Evolutionary conservation across 768 basidiomycete genomes (phyloP).

Genomic region (Mycena chlorophos): DNA sequence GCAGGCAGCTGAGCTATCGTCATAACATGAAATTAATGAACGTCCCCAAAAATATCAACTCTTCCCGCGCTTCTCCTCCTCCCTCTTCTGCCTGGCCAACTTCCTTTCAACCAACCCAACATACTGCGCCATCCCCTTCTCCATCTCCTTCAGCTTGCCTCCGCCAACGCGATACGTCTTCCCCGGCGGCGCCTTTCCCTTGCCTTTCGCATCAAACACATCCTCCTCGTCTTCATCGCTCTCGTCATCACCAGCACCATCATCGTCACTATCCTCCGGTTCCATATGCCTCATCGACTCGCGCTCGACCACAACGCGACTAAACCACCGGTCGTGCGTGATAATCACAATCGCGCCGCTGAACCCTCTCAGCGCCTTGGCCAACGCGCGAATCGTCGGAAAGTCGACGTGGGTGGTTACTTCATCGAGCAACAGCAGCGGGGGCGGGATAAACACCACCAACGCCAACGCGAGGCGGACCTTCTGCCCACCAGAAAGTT

Average conservation of each 20-base stretch:
- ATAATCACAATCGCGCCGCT: slow-evolving; percentile 61
- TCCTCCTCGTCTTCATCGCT: slow-evolving; percentile 20
- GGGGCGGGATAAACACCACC: slow-evolving; percentile 54
- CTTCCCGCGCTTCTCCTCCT: background rate
- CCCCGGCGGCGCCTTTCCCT: slow-evolving; percentile 5
- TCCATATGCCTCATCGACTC: slow-evolving; percentile 26
- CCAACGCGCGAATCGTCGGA: slow-evolving; percentile 57
- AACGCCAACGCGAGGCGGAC: slow-evolving; percentile 60
- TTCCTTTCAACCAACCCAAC: slow-evolving; percentile 25
- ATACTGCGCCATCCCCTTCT: slow-evolving; percentile 27
- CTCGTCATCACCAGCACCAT: slow-evolving; percentile 22
- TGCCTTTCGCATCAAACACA: background rate
- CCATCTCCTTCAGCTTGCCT: slow-evolving; percentile 25
- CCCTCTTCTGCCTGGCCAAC: slow-evolving; percentile 20
- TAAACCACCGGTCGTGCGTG: slow-evolving; percentile 56
- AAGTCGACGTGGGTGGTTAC: slow-evolving; percentile 71
- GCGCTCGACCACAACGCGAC: slow-evolving; percentile 27
- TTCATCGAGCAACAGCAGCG: slow-evolving; percentile 58
- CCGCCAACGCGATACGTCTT: slow-evolving; percentile 27
- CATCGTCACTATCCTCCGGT: slow-evolving; percentile 23
- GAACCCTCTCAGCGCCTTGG: slow-evolving; percentile 50
- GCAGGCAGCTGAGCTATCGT: background rate
- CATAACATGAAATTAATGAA: background rate
- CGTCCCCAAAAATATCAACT: background rate
- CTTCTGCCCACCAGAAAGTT: slow-evolving; percentile 59